Conservation (phyloP, 2,329 filamentous ascomycete species). For the Colletotrichum cereale region DNA sequence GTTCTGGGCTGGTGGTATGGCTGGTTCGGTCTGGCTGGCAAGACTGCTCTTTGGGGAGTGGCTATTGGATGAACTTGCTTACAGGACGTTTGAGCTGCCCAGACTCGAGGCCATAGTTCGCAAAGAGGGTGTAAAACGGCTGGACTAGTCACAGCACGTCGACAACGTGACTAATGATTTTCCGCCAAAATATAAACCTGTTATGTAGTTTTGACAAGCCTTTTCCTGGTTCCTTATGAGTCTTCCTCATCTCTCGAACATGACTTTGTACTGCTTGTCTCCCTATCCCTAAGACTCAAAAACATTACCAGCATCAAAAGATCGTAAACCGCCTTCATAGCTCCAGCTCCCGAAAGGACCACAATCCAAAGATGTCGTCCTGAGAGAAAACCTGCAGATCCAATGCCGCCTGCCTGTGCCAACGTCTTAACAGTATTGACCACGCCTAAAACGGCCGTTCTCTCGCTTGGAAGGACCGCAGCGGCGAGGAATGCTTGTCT, state of each 20-base stretch:
- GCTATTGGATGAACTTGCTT: constrained; percentile 47
- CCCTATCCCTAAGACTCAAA: constrained; percentile 46
- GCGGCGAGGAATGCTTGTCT: constrained; percentile 77
- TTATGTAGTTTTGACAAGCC: no score
- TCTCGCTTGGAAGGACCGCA: constrained; percentile 72
- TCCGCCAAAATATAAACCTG: neutral
- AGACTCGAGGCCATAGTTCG: constrained; percentile 38
- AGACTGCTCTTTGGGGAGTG: constrained; percentile 48
- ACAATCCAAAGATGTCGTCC: constrained; percentile 69
- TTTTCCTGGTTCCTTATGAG: neutral
- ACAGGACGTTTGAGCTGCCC: constrained; percentile 56
- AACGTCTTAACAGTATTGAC: constrained; percentile 78
- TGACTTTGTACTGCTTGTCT: constrained; percentile 41
- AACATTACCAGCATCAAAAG: constrained; percentile 67
- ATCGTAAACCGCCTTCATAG: constrained; percentile 72
- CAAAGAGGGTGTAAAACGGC: constrained; percentile 27
- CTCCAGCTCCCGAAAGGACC: constrained; percentile 72
- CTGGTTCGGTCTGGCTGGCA: constrained; percentile 47
- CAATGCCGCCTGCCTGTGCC: constrained; percentile 71
- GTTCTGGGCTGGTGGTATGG: constrained; percentile 52
- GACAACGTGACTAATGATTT: neutral
- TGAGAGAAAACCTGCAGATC: constrained; percentile 74
- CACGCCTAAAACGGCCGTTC: constrained; percentile 79
- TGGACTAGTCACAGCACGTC: neutral
- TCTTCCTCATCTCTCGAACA: constrained; percentile 29